Evolutionary conservation across 179 eudicot species (phyloP).

Genomic region (Silene vulgaris): DNA sequence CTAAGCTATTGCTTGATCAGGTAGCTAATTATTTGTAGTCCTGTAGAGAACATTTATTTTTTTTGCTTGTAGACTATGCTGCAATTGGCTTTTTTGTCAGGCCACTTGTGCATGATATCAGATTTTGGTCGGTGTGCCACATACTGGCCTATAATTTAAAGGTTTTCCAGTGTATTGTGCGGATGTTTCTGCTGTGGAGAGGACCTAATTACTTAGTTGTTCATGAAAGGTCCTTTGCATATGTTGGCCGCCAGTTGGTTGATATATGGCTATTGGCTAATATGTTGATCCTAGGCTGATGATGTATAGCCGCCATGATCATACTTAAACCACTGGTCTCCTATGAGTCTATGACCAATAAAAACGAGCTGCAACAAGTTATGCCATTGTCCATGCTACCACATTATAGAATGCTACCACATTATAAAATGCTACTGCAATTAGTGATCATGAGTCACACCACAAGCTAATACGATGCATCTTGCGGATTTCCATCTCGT

Average conservation of each 20-base stretch:
- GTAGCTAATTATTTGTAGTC: slow-evolving; percentile 28
- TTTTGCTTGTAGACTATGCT: background rate
- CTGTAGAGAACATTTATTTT: background rate
- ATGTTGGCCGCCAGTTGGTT: background rate
- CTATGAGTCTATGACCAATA: background rate
- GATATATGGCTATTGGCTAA: background rate
- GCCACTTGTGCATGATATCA: background rate
- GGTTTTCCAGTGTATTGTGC: too few relatives aligned
- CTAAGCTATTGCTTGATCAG: slow-evolving; percentile 65
- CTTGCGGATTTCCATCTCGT: background rate
- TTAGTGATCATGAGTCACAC: background rate
- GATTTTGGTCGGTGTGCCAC: too few relatives aligned
- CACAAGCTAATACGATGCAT: background rate
- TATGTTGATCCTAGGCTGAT: too few relatives aligned
- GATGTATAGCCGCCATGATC: background rate
- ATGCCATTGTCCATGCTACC: background rate
- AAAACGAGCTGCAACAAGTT: background rate
- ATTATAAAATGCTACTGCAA: too few relatives aligned
- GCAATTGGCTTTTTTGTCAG: background rate
- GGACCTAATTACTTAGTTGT: too few relatives aligned
- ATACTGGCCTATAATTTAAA: too few relatives aligned
- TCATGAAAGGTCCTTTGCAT: too few relatives aligned
- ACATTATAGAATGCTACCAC: background rate
- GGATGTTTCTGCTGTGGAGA: too few relatives aligned
- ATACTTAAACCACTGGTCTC: background rate